phyloP scores from a whole-genome alignment of 768 basidiomycete species.

The Clathrus columnatus region DNA sequence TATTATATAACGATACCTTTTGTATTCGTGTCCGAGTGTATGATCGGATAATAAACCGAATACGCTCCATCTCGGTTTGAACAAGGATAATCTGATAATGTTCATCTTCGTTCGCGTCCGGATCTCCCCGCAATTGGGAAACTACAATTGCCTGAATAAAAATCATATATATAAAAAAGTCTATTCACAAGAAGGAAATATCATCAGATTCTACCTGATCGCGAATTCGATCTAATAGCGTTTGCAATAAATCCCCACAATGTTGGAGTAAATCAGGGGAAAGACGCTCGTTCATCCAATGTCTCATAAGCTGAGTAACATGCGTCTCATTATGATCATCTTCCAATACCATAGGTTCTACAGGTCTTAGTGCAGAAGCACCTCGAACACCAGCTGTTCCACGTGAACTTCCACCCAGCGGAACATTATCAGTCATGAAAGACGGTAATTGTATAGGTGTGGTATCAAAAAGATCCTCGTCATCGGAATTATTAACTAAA shows the following conservation, averaged over 20 bases:
- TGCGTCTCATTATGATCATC: slow-evolving; percentile 38
- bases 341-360: slow-evolving; percentile 7
- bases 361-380: neutral
- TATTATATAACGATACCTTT: slow-evolving; percentile 47
- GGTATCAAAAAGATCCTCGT: slow-evolving; percentile 6
- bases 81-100: slow-evolving; percentile 90
- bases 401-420: neutral
- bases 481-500: neutral
- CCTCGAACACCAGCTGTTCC: neutral
- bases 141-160: slow-evolving; percentile 64
- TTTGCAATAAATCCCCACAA: slow-evolving; percentile 58
- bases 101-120: slow-evolving; percentile 82
- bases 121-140: slow-evolving; percentile 63
- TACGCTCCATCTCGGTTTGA: slow-evolving; percentile 89
- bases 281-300: slow-evolving; percentile 82
- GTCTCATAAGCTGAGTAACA: slow-evolving; percentile 61
- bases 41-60: slow-evolving; percentile 85
- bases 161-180: slow-evolving; percentile 5
- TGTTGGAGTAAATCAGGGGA: slow-evolving; percentile 72
- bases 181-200: neutral
- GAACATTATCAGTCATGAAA: neutral
- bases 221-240: slow-evolving; percentile 66
- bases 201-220: slow-evolving; percentile 57
- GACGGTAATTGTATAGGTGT: neutral
- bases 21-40: slow-evolving; percentile 79